Evolutionary conservation across 1,284 basidiomycete genomes (phyloP), one percentile per base, ranked within the genome.

Genomic region (Boletus semigastroideus): DNA sequence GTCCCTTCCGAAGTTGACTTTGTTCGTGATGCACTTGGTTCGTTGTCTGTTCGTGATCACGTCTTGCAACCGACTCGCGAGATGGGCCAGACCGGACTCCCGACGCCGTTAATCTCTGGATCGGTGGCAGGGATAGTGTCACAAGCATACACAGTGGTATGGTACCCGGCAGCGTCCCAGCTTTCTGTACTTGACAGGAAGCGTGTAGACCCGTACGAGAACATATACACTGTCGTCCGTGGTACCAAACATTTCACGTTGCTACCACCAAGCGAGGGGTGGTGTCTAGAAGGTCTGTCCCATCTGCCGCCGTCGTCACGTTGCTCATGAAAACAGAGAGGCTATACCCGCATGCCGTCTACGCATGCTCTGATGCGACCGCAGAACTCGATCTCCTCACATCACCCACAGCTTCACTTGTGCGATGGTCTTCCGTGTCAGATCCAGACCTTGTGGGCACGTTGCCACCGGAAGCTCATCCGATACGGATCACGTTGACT

Each of bases 71-170:
- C 16, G n/a, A 51, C 40, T 44, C 52, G 27, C 52, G 37, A 48
- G 36, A 42, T 46, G 17, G 46, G 56, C 37, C 53, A 90, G 90
- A 78, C 37, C 74, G 71, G 53, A 65, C 73, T 20, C 92, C 93
- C 0, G 94, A 96, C 60, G 93, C 92, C 4, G 91, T 93, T 0
- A 96, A 96, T 65, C 65, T 95, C 19, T 96, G 94, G 94, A 90
- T 96, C 44, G 94, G 93, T 10, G 80, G 89, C 59, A 75, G 77
- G 46, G 72, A 74, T 55, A 93, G 90, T 62, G 75, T 84, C 8
- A 95, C 94, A 0, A 92, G 87, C 50, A 79, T 95, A 42, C 94
- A 97, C 65, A 89, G 83, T 62, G 92, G 91, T 90, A 60, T 45
- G 73, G 52, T 34, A 0, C 10, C 17, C 9, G 7, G 20, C 7